Evolutionary conservation across 345 rosid genomes (phyloP).

Genomic region (Orychophragmus violaceus): DNA sequence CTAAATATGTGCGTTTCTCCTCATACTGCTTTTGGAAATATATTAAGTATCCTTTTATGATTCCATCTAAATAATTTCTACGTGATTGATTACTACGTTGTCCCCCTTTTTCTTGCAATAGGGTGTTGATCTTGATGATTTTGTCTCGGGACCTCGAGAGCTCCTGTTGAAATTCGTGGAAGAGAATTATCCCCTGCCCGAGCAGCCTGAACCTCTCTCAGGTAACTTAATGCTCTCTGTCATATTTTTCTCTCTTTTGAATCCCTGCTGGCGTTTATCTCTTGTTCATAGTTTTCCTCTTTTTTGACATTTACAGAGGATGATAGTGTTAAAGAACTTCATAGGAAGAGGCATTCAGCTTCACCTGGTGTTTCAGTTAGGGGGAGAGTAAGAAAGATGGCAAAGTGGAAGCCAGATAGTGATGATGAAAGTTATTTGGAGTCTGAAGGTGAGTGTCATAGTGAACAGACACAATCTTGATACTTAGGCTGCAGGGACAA

Average conservation of each 20-base stretch:
- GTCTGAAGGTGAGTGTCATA: slow-evolving; percentile 61
- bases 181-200: slow-evolving; percentile 96
- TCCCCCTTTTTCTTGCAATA: slow-evolving; percentile 21
- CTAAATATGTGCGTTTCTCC: slow-evolving; percentile 75
- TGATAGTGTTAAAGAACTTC: slow-evolving; percentile 79
- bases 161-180: slow-evolving; percentile 93
- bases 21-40: not conserved
- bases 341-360: slow-evolving; percentile 88
- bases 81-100: slow-evolving; percentile 8
- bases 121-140: slow-evolving; percentile 99
- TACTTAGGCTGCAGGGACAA: slow-evolving; percentile 13
- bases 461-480: slow-evolving; percentile 1
- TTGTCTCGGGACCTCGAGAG: slow-evolving; percentile 97
- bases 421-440: slow-evolving; percentile 84
- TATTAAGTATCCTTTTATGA: not conserved
- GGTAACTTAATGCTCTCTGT: slow-evolving; percentile 37
- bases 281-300: slow-evolving; percentile 16
- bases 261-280: not conserved
- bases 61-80: not conserved
- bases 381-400: slow-evolving; percentile 93
- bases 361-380: slow-evolving; percentile 78
- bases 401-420: slow-evolving; percentile 79
- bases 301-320: slow-evolving; percentile 49
- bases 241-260: not conserved
- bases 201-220: slow-evolving; percentile 79